Base-by-base conservation (phyloP, 1,139 yeast species). In the Meyerozyma athensensis region DNA sequence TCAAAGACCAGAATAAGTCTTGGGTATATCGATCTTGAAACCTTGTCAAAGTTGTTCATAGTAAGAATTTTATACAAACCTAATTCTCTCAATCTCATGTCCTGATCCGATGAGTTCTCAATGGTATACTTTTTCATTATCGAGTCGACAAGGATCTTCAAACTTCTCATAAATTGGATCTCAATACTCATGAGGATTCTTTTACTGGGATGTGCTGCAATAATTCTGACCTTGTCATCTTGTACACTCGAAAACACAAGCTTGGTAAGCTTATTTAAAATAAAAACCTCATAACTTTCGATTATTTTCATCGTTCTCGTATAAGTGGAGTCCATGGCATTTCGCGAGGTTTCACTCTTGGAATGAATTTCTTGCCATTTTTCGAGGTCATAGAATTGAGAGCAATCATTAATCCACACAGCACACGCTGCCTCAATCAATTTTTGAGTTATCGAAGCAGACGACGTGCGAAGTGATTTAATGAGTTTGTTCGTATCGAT, bases 81-180 rank as follows among this genome's bases (percentile, higher is more conserved):
- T 12, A 59, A 56, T 26, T 55, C 59, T 9, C 13, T 16, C 18
- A 18, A 18, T 13, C 16, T 3, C 13, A 10, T 5, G 6, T 19
- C 32, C 8, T 24, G 28, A n/a, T 35, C 31, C 1, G 43, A 33
- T 10, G 35, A 19, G 39, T 65, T 53, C 42, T 70, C 74, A 9
- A 65, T 52, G 26, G 58, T 59, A 43, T 67, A 70, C 43, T 56
- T 65, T 43, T 74, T 69, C 49, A 77, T 58, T 26, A 74, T 65
- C 6, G 77, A 65, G 43, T 77, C 79, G 10, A 75, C 48, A 3
- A 75, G 56, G 5, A 72, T 61, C 38, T 72, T 74, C 52, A 77
- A 64, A 13, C 80, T 72, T 37, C 70, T 55, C 45, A 75, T 58
- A 44, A 77, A 75, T 46, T 74, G 77, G 30, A 62, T 59, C 46